Evolutionary conservation across 192 early-diverging fungal species (phyloP).

Genomic region (Powellomyces hirtus): DNA sequence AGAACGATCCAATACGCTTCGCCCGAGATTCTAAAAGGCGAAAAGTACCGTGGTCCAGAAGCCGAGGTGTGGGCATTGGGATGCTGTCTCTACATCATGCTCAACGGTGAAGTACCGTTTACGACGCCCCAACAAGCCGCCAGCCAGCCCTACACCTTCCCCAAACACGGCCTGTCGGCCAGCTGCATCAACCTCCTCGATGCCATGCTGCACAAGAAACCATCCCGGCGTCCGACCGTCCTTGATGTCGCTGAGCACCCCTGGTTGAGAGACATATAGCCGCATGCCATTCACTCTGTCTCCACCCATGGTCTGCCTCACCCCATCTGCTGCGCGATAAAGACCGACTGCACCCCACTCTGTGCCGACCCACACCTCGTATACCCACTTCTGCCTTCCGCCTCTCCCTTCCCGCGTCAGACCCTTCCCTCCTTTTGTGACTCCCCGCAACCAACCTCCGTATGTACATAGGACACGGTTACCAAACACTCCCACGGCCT

Average conservation of each 20-base stretch:
- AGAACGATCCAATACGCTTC: slow-evolving; percentile 52
- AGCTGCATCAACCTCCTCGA: slow-evolving; percentile 58
- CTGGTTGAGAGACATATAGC: slow-evolving; percentile 24
- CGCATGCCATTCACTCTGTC: neutral
- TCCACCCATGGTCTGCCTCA: too few species aligned
- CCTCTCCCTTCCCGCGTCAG: too few species aligned
- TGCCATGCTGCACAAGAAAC: slow-evolving; percentile 65
- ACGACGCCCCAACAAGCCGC: slow-evolving; percentile 23
- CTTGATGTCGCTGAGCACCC: slow-evolving; percentile 51
- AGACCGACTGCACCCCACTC: too few species aligned
- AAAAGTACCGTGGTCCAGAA: slow-evolving; percentile 48
- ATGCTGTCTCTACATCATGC: slow-evolving; percentile 57
- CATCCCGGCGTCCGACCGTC: slow-evolving; percentile 58
- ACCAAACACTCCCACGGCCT: too few species aligned
- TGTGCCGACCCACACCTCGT: too few species aligned
- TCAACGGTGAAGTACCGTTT: slow-evolving; percentile 53
- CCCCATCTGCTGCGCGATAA: too few species aligned
- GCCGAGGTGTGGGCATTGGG: slow-evolving; percentile 62
- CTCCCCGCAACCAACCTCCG: too few species aligned
- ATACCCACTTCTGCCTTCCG: too few species aligned
- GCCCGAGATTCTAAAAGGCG: slow-evolving; percentile 54
- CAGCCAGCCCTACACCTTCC: slow-evolving; percentile 22
- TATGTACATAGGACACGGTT: too few species aligned
- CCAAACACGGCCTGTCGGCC: slow-evolving; percentile 44
- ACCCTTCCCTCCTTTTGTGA: too few species aligned